phyloP scores from a whole-genome alignment of 495 filamentous ascomycete species.

The Aspergillus cristatus region DNA sequence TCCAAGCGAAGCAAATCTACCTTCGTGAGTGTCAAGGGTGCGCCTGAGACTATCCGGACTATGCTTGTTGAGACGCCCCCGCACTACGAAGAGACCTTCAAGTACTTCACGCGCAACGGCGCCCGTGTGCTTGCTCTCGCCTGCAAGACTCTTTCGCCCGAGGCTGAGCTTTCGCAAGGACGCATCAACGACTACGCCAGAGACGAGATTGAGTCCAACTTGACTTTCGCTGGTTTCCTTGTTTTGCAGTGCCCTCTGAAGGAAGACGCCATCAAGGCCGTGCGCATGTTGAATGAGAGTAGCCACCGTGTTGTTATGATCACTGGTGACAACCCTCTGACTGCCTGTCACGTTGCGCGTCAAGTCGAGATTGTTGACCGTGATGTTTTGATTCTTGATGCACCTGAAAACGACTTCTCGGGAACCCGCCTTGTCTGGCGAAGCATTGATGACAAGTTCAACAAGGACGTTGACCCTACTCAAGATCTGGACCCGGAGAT shows the following conservation, averaged over 20 bases:
- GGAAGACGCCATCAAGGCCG: conserved; percentile 86
- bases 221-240: conserved; percentile 90
- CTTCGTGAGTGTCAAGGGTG: conserved; percentile 92
- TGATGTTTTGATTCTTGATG: conserved; percentile 88
- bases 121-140: conserved; percentile 88
- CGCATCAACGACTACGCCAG: conserved; percentile 88
- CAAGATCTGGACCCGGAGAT: conserved; percentile 75
- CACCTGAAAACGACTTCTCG: conserved; percentile 80
- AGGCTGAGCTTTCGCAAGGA: conserved; percentile 67
- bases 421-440: conserved; percentile 84
- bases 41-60: conserved; percentile 88
- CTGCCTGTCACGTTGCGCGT: conserved; percentile 88
- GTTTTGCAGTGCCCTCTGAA: conserved; percentile 94
- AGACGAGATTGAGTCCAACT: conserved; percentile 77
- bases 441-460: conserved; percentile 84
- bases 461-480: conserved; percentile 78
- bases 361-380: conserved; percentile 97
- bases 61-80: conserved; percentile 79
- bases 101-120: conserved; percentile 92
- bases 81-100: conserved; percentile 96
- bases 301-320: conserved; percentile 99
- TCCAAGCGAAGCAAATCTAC: conserved; percentile 69
- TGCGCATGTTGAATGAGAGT: conserved; percentile 97
- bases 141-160: conserved; percentile 79
- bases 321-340: conserved; percentile 95